Evolutionary conservation across 768 basidiomycete genomes (phyloP), one percentile per base, ranked within the genome.

Genomic region (Leccinum rimulosum): DNA sequence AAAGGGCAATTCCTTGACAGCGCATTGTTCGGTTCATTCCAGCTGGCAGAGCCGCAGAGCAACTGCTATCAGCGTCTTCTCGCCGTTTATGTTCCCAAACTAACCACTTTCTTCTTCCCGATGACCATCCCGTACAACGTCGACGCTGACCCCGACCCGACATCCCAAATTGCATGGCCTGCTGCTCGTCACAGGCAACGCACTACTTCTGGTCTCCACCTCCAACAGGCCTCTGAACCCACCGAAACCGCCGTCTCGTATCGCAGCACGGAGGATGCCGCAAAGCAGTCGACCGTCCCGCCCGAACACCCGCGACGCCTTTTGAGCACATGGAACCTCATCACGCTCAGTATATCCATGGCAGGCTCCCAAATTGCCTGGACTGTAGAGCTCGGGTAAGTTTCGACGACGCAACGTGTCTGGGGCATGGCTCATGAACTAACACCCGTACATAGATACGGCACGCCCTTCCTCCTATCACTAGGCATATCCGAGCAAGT

Each of bases 371-470:
- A 97, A 75, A 87, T 98, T 27, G 89, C 93, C 1, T 98, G 95
- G 95, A 96, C 94, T 1, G 89, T 97, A 4, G 94, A 96, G 70
- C 84, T 95, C 27, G 93, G 93, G 93, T 95, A 68, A 63, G 88
- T 75, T 30, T 55, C 35, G 9, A 50, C 22, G 25, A 17, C 8
- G 31, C 33, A 61, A 54, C 55, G 49, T 58, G 55, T 55, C 17
- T 25, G 27, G 25, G 50, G 47, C 19, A 10, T 53, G 59, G 25
- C 22, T 48, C 3, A 43, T 51, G n/a, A 22, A 47, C 58, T 49
- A 14, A 33, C 47, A 45, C 17, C 25, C 47, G 63, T 58, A 56
- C 53, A 54, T 65, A 97, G 96, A 71, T 97, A 96, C 67, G 96
- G 96, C 38, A 98, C 96, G 5, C 96, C 96, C 1, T 97, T 97